These are phyloP conservation scores for Clarireedia hainanense DNA, from an alignment of 2,329 filamentous ascomycete genomes.

Conservation along the genomic window DNA sequence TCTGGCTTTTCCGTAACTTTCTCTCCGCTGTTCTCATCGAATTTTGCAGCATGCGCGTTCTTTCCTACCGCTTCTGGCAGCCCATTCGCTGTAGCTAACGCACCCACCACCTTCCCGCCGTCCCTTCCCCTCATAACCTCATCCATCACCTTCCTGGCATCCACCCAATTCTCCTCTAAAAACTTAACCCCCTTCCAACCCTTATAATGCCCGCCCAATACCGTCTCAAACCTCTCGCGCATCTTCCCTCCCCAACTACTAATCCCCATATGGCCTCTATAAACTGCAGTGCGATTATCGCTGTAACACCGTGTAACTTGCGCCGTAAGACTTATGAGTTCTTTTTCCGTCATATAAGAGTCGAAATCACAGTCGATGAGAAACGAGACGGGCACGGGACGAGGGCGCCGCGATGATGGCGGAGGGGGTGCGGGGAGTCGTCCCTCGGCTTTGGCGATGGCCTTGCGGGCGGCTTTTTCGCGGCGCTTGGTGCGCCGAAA, in stretches of 20 bases:
- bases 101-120: slow-evolving; percentile 51
- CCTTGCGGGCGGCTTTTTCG: slow-evolving; percentile 43
- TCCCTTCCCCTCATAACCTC: slow-evolving; percentile 54
- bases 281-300: slow-evolving; percentile 66
- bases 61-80: not conserved
- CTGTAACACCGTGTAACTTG: slow-evolving; percentile 87
- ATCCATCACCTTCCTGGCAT: slow-evolving; percentile 57
- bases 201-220: slow-evolving; percentile 61
- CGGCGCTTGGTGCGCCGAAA: slow-evolving; percentile 45
- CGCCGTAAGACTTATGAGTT: slow-evolving; percentile 71
- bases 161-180: slow-evolving; percentile 64
- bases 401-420: slow-evolving; percentile 21
- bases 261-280: slow-evolving; percentile 64
- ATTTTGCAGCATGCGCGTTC: not conserved
- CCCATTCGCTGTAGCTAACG: slow-evolving; percentile 15
- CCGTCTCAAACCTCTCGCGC: slow-evolving; percentile 70
- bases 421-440: slow-evolving; percentile 5
- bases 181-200: slow-evolving; percentile 76
- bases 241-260: slow-evolving; percentile 72
- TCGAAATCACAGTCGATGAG: slow-evolving; percentile 92
- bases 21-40: not conserved
- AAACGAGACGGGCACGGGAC: slow-evolving; percentile 67
- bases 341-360: slow-evolving; percentile 77
- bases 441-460: slow-evolving; percentile 35
- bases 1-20: not conserved